Evolutionary conservation across 176 grass and related monocot genomes (phyloP).

Genomic region (Bolboschoenus planiculmis): DNA sequence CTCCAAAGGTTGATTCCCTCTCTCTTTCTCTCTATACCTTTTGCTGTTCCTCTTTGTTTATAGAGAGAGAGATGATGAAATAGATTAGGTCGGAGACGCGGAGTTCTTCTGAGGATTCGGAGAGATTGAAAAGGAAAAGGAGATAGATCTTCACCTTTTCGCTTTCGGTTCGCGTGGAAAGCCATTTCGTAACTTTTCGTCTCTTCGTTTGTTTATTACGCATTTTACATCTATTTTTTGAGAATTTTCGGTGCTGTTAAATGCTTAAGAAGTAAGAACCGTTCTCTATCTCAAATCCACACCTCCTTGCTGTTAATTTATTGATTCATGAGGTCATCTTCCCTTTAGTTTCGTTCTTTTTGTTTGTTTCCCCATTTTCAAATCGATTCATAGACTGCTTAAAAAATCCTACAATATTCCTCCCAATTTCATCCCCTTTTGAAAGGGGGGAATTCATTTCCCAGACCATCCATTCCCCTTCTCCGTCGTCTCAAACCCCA

Average conservation of each 20-base stretch:
- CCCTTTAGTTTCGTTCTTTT: not conserved
- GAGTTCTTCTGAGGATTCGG: not conserved
- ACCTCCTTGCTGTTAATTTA: not conserved
- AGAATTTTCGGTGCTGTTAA: not conserved
- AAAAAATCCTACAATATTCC: not conserved
- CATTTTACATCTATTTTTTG: not conserved
- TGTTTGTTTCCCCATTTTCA: not conserved
- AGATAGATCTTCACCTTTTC: not conserved
- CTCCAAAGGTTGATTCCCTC: not conserved
- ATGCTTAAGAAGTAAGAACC: not conserved
- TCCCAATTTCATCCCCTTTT: not conserved
- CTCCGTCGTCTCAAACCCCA: not conserved
- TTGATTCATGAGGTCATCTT: constrained; percentile 15
- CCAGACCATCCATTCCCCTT: not conserved
- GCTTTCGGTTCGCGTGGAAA: not conserved
- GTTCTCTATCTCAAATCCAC: constrained; percentile 3
- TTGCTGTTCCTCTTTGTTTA: not conserved
- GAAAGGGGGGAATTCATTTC: not conserved
- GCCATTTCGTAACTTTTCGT: not conserved
- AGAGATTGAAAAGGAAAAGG: not conserved
- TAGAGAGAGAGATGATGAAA: not conserved
- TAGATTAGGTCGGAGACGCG: not conserved
- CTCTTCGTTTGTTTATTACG: not conserved
- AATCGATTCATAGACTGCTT: not conserved
- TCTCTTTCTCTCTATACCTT: not conserved